A percentile compares a stretch with the other conserved stretches of the same genome.
Evolutionary conservation across 495 filamentous ascomycete genomes (phyloP).

Genomic region (Melanomma pulvis-pyrius): DNA sequence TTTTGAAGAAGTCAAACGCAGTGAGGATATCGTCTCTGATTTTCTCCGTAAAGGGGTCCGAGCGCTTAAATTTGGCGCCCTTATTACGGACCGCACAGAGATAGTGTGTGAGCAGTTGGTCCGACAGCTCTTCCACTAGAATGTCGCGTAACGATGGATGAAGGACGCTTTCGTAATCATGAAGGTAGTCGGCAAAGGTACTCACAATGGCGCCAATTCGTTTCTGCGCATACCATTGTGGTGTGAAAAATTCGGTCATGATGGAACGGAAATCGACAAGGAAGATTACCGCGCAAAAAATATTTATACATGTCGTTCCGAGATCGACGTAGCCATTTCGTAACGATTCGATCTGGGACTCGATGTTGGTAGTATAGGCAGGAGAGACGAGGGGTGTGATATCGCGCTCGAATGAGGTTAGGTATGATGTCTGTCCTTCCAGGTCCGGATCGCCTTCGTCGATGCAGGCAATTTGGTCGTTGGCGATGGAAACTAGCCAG

Average conservation of each 20-base stretch:
- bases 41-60: constrained; percentile 82
- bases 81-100: constrained; percentile 86
- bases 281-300: constrained; percentile 85
- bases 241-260: constrained; percentile 86
- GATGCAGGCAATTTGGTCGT: constrained; percentile 97
- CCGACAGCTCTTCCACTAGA: constrained; percentile 83
- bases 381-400: constrained; percentile 77
- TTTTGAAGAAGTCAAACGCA: constrained; percentile 72
- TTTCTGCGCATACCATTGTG: constrained; percentile 79
- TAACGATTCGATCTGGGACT: constrained; percentile 70
- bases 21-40: constrained; percentile 87
- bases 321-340: constrained; percentile 92
- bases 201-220: constrained; percentile 86
- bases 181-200: constrained; percentile 92
- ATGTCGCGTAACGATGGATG: constrained; percentile 87
- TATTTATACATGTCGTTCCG: constrained; percentile 83
- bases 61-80: constrained; percentile 81
- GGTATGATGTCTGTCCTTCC: constrained; percentile 70
- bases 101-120: constrained; percentile 85
- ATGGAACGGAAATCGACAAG: constrained; percentile 78
- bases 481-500: constrained; percentile 95
- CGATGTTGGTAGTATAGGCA: constrained; percentile 71
- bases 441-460: constrained; percentile 72
- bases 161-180: constrained; percentile 78
- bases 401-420: constrained; percentile 78